These are phyloP conservation scores for Cryptococcus sp. DNA, from an alignment of 1,284 basidiomycete species.

Conservation along the genomic window DNA sequence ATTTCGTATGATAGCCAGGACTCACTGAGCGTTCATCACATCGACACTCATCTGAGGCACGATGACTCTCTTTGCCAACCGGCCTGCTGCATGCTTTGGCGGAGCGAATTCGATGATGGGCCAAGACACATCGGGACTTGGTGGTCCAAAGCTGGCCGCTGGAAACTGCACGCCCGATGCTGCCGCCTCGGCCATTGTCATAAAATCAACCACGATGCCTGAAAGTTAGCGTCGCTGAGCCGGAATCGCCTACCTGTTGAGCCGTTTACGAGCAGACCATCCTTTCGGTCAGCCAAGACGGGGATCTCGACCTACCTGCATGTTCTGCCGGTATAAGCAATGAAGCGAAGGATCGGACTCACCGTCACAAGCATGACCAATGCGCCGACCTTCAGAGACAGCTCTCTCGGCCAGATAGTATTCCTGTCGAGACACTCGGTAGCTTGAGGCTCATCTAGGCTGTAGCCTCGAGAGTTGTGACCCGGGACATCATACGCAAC, in stretches of 20 bases:
- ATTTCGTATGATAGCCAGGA: neutral
- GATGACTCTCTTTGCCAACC: slow-evolving; percentile 12
- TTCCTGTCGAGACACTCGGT: slow-evolving; percentile 29
- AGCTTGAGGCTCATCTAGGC: slow-evolving; percentile 21
- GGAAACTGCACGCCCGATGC: slow-evolving; percentile 15
- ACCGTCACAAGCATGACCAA: slow-evolving; percentile 46
- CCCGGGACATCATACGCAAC: slow-evolving; percentile 27
- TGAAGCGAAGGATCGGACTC: slow-evolving; percentile 4
- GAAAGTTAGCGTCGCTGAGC: neutral
- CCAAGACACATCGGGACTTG: slow-evolving; percentile 11
- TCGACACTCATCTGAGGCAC: slow-evolving; percentile 32
- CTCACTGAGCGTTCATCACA: slow-evolving; percentile 30
- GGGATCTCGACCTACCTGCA: slow-evolving; percentile 16
- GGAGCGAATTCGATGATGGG: slow-evolving; percentile 41
- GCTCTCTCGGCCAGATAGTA: slow-evolving; percentile 31
- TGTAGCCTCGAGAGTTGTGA: slow-evolving; percentile 22
- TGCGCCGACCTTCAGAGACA: slow-evolving; percentile 39
- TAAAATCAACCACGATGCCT: slow-evolving; percentile 30
- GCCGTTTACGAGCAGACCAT: slow-evolving; percentile 27
- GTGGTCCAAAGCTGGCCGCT: slow-evolving; percentile 3
- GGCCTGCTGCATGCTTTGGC: slow-evolving; percentile 17
- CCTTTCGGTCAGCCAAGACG: slow-evolving; percentile 8
- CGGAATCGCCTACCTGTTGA: slow-evolving; percentile 20
- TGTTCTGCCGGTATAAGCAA: slow-evolving; percentile 19
- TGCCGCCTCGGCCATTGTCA: slow-evolving; percentile 20